These are phyloP conservation scores for Lasiodiplodia hormozganensis DNA, from an alignment of 2,329 filamentous ascomycete genomes.

Conservation along the genomic window DNA sequence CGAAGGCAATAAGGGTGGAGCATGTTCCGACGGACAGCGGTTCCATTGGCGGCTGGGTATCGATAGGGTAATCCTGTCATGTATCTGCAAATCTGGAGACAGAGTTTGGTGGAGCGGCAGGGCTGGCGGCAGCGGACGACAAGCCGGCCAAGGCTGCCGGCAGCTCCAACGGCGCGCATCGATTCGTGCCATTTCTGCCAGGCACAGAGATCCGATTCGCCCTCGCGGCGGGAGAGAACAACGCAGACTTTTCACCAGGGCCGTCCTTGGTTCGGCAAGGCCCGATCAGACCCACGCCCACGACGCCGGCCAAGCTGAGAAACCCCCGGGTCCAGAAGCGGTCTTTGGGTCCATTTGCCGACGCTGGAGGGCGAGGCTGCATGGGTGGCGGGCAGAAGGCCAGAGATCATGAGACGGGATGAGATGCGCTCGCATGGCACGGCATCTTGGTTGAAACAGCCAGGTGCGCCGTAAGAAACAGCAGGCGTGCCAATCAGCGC, in stretches of 20 bases:
- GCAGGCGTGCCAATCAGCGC: slow-evolving; percentile 6
- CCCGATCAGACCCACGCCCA: slow-evolving; percentile 12
- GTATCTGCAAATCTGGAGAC: slow-evolving; percentile 24
- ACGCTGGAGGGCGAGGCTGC: neutral
- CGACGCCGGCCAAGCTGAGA: slow-evolving; percentile 2
- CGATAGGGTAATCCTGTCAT: slow-evolving; percentile 8
- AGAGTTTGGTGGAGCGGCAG: slow-evolving; percentile 5
- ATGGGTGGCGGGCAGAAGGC: neutral
- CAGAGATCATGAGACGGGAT: slow-evolving; percentile 12
- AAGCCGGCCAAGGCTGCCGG: slow-evolving; percentile 8
- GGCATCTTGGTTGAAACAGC: slow-evolving; percentile 14
- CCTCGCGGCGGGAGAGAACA: neutral
- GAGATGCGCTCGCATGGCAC: slow-evolving; percentile 11
- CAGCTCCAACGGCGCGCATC: slow-evolving; percentile 8
- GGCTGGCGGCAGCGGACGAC: slow-evolving; percentile 7
- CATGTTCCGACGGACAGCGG: neutral
- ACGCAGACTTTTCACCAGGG: slow-evolving; percentile 21
- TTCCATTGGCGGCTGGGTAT: slow-evolving; percentile 16
- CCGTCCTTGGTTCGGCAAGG: slow-evolving; percentile 6
- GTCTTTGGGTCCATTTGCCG: slow-evolving; percentile 16
- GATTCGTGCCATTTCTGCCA: slow-evolving; percentile 10
- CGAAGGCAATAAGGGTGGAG: slow-evolving; percentile 8
- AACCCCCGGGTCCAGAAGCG: neutral
- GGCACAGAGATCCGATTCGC: slow-evolving; percentile 9
- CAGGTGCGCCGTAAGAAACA: neutral